Conservation (phyloP, 2,329 filamentous ascomycete species). For the Madurella mycetomatis region DNA sequence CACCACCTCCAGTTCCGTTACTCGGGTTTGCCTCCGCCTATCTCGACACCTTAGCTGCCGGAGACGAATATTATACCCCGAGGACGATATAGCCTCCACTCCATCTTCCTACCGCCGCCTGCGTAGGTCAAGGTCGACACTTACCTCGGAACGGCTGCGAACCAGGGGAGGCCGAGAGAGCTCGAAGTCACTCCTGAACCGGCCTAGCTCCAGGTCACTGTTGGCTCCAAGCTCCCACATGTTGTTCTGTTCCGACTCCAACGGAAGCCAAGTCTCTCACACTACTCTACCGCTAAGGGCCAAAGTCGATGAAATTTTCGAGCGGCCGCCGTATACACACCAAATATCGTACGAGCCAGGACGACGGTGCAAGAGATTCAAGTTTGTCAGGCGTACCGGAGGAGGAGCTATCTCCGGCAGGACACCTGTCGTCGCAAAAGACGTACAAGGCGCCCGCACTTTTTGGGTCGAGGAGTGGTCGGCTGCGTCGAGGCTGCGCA, state of each 20-base stretch:
- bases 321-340: constrained; percentile 26
- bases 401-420: neutral
- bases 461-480: constrained; percentile 37
- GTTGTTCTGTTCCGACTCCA: constrained; percentile 21
- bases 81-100: constrained; percentile 45
- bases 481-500: constrained; percentile 39
- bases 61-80: constrained; percentile 43
- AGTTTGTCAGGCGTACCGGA: neutral
- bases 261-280: constrained; percentile 30
- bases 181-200: neutral
- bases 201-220: neutral
- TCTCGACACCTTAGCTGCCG: constrained; percentile 35
- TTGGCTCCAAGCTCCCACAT: constrained; percentile 7
- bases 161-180: constrained; percentile 15
- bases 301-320: constrained; percentile 55
- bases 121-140: constrained; percentile 54
- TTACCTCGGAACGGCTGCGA: constrained; percentile 32
- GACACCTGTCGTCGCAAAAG: neutral
- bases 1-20: constrained; percentile 15
- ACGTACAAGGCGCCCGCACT: constrained; percentile 40
- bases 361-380: constrained; percentile 25
- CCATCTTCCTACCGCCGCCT: constrained; percentile 47
- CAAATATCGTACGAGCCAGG: constrained; percentile 34
- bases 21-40: constrained; percentile 31
- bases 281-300: constrained; percentile 35